Evolutionary conservation across 345 rosid genomes (phyloP).

Genomic region (Zanthoxylum bungeanum): DNA sequence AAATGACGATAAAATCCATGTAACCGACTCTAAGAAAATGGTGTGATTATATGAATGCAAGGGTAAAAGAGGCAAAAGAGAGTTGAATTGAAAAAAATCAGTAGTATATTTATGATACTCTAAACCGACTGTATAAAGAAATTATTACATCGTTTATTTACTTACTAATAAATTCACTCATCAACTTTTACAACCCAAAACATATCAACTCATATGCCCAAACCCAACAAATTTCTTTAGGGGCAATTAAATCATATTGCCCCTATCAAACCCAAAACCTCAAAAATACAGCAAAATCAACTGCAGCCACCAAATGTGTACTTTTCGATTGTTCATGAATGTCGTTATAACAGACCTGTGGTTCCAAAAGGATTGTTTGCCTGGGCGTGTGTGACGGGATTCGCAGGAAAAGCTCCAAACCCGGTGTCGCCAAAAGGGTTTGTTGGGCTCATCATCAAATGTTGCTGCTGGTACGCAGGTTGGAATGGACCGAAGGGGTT

Average conservation of each 20-base stretch:
- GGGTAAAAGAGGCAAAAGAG: background rate
- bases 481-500: conserved; percentile 77
- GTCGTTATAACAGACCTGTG: conserved; percentile 59
- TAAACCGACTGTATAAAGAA: conserved; percentile 3
- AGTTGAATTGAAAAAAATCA: background rate
- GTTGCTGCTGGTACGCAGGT: conserved; percentile 47
- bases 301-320: conserved; percentile 14
- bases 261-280: conserved; percentile 9
- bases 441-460: conserved; percentile 41
- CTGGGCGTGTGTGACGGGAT: conserved; percentile 40
- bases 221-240: conserved; percentile 24
- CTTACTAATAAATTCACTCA: conserved; percentile 21
- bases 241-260: background rate
- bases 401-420: conserved; percentile 39
- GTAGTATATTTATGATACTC: background rate
- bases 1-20: too few relatives aligned
- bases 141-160: conserved; percentile 14
- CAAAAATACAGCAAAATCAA: conserved; percentile 13
- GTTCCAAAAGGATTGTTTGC: conserved; percentile 75
- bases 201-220: conserved; percentile 19
- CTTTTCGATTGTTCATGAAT: conserved; percentile 1
- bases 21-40: too few relatives aligned
- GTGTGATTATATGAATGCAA: background rate
- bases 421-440: conserved; percentile 83
- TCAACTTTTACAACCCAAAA: conserved; percentile 31